These are phyloP conservation scores for Gossypium ekmanianum DNA, from an alignment of 345 rosid genomes.

Conservation along the genomic window DNA sequence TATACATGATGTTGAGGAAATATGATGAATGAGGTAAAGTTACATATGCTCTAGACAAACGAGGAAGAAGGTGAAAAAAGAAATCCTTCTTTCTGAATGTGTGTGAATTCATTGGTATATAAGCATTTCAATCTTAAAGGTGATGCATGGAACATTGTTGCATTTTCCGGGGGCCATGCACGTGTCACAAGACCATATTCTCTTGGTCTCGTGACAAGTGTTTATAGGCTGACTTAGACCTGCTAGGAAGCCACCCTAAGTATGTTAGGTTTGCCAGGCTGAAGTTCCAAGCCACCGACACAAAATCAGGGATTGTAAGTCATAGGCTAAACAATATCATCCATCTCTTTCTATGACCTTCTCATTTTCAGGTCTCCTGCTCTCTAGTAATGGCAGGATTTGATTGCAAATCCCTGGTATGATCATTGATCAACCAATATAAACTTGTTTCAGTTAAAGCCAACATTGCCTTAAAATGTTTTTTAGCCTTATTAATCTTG, in stretches of 20 bases:
- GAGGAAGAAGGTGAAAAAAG: background rate
- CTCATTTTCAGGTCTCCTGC: background rate
- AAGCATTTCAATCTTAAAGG: background rate
- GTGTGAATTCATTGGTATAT: background rate
- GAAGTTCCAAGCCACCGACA: no score
- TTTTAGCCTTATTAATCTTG: background rate
- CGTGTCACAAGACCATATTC: no score
- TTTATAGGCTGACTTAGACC: no score
- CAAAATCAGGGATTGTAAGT: background rate
- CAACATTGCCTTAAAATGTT: background rate
- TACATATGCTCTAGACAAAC: background rate
- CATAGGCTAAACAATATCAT: background rate
- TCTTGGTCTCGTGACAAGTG: no score
- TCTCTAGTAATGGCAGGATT: background rate
- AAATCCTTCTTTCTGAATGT: background rate
- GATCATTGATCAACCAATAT: background rate
- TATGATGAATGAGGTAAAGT: constrained; percentile 5
- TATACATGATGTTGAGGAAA: background rate
- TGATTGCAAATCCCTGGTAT: background rate
- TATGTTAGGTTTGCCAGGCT: no score
- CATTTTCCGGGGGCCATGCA: background rate
- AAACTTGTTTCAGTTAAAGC: constrained; percentile 1
- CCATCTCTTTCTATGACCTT: background rate
- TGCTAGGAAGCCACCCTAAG: no score
- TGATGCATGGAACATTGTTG: background rate